Percentiles rank a stretch among this genome's conserved stretches.
phyloP scores from a whole-genome alignment of 2,329 filamentous ascomycete genomes.

The Pseudogymnoascus sp. region DNA sequence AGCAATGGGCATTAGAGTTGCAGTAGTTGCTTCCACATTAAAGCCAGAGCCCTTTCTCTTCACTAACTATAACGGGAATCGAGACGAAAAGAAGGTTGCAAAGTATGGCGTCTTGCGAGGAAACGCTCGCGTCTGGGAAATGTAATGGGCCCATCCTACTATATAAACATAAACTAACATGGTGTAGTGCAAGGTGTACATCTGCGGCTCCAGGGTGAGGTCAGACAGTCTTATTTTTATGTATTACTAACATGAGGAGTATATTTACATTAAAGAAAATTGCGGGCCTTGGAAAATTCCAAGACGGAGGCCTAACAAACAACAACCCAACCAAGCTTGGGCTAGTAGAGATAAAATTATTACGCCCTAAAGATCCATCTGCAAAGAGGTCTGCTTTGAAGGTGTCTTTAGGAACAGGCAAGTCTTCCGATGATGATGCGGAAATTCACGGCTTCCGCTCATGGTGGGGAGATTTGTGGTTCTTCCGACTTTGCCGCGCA shows the following conservation, averaged over 20 bases:
- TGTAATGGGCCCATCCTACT: slow-evolving; percentile 9
- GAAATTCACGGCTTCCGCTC: slow-evolving; percentile 13
- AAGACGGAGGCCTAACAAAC: slow-evolving; percentile 18
- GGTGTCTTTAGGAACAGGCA: slow-evolving; percentile 14
- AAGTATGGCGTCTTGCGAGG: slow-evolving; percentile 15
- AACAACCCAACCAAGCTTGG: slow-evolving; percentile 18
- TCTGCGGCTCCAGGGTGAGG: slow-evolving; percentile 17
- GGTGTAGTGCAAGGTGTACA: slow-evolving; percentile 16
- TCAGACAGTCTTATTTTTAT: too few species aligned
- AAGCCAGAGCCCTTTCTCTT: slow-evolving; percentile 16
- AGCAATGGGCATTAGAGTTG: slow-evolving; percentile 17
- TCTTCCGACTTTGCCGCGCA: slow-evolving; percentile 15
- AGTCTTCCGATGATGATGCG: slow-evolving; percentile 13
- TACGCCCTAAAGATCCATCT: slow-evolving; percentile 11
- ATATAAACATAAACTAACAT: slow-evolving; percentile 9
- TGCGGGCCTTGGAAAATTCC: slow-evolving; percentile 17
- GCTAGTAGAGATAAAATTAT: slow-evolving; percentile 16
- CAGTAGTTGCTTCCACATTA: slow-evolving; percentile 15
- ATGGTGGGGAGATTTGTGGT: slow-evolving; percentile 17
- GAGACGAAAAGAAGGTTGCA: slow-evolving; percentile 10
- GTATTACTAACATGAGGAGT: neutral
- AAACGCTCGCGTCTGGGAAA: slow-evolving; percentile 18
- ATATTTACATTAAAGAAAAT: slow-evolving; percentile 18
- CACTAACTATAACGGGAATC: slow-evolving; percentile 20
- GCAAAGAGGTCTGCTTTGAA: slow-evolving; percentile 17